Evolutionary conservation across 129 eudicot genomes (phyloP).

Genomic region (Glebionis coronaria): DNA sequence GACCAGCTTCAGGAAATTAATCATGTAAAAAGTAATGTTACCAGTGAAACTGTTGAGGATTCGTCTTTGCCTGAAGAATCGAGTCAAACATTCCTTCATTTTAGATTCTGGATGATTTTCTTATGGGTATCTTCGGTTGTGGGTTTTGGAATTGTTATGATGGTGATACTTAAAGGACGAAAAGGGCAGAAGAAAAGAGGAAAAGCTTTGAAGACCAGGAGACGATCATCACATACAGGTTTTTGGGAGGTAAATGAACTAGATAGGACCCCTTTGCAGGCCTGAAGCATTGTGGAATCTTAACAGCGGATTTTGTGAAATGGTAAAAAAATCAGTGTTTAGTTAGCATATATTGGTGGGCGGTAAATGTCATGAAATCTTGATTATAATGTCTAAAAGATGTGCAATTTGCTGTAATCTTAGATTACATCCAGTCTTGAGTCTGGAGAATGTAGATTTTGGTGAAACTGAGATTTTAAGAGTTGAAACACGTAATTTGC

Average conservation of each 20-base stretch:
- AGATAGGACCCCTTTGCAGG: conserved; percentile 35
- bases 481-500: conserved; percentile 24
- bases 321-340: not conserved
- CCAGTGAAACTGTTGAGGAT: conserved; percentile 35
- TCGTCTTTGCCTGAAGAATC: conserved; percentile 40
- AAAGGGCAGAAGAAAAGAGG: conserved; percentile 72
- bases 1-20: conserved; percentile 32
- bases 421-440: conserved; percentile 20
- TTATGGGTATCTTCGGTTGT: conserved; percentile 65
- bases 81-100: conserved; percentile 41
- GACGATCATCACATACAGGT: conserved; percentile 41
- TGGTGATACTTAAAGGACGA: conserved; percentile 46
- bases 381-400: conserved; percentile 5
- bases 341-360: conserved; percentile 18
- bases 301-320: conserved; percentile 1
- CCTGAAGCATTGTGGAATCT: conserved; percentile 32
- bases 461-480: conserved; percentile 7
- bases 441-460: conserved; percentile 28
- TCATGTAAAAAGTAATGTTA: conserved; percentile 14
- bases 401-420: conserved; percentile 27
- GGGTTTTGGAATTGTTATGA: conserved; percentile 56
- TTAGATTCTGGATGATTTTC: conserved; percentile 65
- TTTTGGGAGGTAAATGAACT: conserved; percentile 50
- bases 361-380: conserved; percentile 15
- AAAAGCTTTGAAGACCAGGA: conserved; percentile 51